A percentile compares a stretch with the other conserved stretches of the same genome.
Evolutionary conservation across 495 filamentous ascomycete genomes (phyloP).

Genomic region (Jackrogersella minutella): DNA sequence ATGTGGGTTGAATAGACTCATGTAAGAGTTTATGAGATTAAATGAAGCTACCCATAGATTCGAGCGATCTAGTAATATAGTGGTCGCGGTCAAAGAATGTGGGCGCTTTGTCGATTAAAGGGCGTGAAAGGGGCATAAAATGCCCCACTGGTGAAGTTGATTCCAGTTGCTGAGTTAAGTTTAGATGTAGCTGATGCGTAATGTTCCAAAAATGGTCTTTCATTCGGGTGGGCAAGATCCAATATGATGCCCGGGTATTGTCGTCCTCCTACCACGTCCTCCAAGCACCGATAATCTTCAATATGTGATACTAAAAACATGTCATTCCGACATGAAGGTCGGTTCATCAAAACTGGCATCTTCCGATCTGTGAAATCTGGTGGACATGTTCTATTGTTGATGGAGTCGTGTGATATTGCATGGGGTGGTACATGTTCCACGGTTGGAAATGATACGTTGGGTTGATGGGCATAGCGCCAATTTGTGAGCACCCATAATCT

Average conservation of each 20-base stretch:
- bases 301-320: slow-evolving; percentile 16
- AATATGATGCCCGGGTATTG: slow-evolving; percentile 11
- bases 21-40: no score
- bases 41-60: no score
- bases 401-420: slow-evolving; percentile 38
- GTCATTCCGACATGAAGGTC: slow-evolving; percentile 6
- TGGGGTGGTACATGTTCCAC: slow-evolving; percentile 42
- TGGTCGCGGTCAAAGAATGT: slow-evolving; percentile 13
- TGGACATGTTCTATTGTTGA: slow-evolving; percentile 14
- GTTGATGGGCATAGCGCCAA: slow-evolving; percentile 37
- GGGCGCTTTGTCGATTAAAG: background rate
- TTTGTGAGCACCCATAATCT: slow-evolving; percentile 42
- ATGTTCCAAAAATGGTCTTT: background rate
- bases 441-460: slow-evolving; percentile 39
- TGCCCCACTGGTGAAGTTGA: background rate
- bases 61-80: background rate
- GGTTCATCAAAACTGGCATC: slow-evolving; percentile 22
- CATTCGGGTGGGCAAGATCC: slow-evolving; percentile 4
- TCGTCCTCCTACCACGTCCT: background rate
- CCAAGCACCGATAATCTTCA: slow-evolving; percentile 6
- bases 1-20: background rate
- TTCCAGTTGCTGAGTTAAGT: background rate
- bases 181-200: background rate
- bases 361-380: slow-evolving; percentile 22
- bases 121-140: background rate